These are phyloP conservation scores for Exophiala viscosa DNA, from an alignment of 2,329 filamentous ascomycete species.

Conservation along the genomic window DNA sequence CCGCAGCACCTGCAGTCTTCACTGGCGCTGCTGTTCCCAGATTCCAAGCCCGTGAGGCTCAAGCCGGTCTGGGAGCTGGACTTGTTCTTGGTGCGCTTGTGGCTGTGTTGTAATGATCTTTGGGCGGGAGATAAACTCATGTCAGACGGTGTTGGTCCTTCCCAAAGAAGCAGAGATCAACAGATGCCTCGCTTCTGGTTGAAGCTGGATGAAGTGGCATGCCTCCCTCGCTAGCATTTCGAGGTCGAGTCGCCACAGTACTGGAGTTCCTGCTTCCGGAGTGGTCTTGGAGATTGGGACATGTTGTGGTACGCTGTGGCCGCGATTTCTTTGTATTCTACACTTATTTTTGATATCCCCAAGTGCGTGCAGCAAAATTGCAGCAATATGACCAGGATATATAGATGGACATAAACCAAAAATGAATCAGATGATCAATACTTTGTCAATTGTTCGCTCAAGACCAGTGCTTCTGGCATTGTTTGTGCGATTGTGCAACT, in stretches of 20 bases:
- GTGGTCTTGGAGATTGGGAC: background rate
- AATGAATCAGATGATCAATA: too few species aligned
- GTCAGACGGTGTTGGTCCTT: background rate
- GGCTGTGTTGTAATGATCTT: conserved; percentile 21
- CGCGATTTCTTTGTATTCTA: conserved; percentile 2
- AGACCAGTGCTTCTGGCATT: too few species aligned
- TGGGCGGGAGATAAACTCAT: background rate
- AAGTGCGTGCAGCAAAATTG: too few species aligned
- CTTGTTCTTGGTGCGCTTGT: conserved; percentile 20
- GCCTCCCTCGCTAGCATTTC: conserved; percentile 1
- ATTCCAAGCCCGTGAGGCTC: conserved; percentile 11
- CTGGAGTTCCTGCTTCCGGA: background rate
- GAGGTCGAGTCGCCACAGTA: conserved; percentile 1
- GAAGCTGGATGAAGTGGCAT: background rate
- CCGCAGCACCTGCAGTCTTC: conserved; percentile 22
- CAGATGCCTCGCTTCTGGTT: background rate
- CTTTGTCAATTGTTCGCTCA: too few species aligned
- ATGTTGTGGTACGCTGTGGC: too few species aligned
- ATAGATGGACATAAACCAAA: background rate
- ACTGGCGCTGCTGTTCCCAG: conserved; percentile 18
- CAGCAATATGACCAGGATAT: too few species aligned
- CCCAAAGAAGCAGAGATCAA: background rate
- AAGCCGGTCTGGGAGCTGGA: conserved; percentile 10
- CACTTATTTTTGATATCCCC: too few species aligned
- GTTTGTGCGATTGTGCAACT: too few species aligned